Conservation (phyloP, 1,284 basidiomycete genomes). For the Ceratobasidium papillatum region DNA sequence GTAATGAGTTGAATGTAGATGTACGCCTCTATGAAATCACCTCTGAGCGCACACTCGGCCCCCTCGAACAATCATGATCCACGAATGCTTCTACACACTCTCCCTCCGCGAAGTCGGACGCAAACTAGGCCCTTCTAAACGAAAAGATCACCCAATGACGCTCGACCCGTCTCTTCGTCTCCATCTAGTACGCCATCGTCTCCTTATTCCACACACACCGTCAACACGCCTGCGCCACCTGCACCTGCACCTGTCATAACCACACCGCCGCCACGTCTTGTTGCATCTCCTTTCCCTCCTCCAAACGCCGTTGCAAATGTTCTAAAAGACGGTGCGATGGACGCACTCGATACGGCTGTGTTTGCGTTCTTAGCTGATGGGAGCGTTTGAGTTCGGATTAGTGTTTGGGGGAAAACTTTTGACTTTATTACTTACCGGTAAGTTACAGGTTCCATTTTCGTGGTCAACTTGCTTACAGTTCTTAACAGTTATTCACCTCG, state of each 20-base stretch:
- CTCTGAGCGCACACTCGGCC: neutral
- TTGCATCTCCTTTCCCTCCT: neutral
- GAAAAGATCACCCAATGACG: neutral
- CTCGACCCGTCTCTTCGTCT: neutral
- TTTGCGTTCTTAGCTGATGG: constrained; percentile 16
- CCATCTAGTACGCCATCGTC: neutral
- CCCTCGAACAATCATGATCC: constrained; percentile 31
- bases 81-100: constrained; percentile 39
- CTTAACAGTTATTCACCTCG: no score
- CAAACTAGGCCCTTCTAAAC: neutral
- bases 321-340: constrained; percentile 28
- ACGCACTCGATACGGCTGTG: constrained; percentile 22
- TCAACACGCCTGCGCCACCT: neutral
- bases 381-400: constrained; percentile 17
- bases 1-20: neutral
- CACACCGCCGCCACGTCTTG: neutral
- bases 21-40: constrained; percentile 17
- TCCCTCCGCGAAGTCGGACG: constrained; percentile 24
- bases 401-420: no score
- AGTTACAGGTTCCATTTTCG: no score
- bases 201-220: neutral
- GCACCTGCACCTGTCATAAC: neutral
- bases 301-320: constrained; percentile 2
- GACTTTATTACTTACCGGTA: no score
- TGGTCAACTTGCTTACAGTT: no score